Evolutionary conservation across 441 rosid species (phyloP).

Genomic region (Croton laevigatus): DNA sequence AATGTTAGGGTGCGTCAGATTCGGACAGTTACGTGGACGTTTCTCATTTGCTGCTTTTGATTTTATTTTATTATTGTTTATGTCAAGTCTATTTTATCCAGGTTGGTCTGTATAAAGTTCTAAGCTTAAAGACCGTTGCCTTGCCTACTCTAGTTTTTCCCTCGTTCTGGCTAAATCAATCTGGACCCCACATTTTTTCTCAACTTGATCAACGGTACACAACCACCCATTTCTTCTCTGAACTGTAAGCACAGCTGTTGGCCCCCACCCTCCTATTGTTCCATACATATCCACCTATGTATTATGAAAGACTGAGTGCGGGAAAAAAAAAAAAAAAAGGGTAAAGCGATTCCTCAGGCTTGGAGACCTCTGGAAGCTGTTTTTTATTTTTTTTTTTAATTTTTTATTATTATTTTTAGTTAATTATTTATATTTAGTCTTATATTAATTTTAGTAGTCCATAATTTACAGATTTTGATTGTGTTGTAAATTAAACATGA

Average conservation of each 20-base stretch:
- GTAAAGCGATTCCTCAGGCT: no score
- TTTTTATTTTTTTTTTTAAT: no score
- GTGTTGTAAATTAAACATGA: no score
- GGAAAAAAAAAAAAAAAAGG: no score
- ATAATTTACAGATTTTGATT: no score
- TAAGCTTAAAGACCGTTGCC: neutral
- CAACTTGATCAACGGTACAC: neutral
- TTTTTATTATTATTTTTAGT: no score
- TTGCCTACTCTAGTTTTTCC: neutral
- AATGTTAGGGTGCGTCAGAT: neutral
- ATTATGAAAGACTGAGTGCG: no score
- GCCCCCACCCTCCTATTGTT: constrained; percentile 3
- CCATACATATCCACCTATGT: neutral
- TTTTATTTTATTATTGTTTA: no score
- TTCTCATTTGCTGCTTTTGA: neutral
- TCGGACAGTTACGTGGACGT: neutral
- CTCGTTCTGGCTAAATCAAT: neutral
- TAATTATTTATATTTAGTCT: no score
- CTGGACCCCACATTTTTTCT: neutral
- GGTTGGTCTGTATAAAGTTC: constrained; percentile 3
- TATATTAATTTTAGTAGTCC: no score
- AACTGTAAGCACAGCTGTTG: neutral
- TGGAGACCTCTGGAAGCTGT: no score
- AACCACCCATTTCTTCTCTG: neutral
- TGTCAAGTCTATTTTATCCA: constrained; percentile 1